phyloP scores from a whole-genome alignment of 169 alveolate species.

The Perkinsus marinus region DNA sequence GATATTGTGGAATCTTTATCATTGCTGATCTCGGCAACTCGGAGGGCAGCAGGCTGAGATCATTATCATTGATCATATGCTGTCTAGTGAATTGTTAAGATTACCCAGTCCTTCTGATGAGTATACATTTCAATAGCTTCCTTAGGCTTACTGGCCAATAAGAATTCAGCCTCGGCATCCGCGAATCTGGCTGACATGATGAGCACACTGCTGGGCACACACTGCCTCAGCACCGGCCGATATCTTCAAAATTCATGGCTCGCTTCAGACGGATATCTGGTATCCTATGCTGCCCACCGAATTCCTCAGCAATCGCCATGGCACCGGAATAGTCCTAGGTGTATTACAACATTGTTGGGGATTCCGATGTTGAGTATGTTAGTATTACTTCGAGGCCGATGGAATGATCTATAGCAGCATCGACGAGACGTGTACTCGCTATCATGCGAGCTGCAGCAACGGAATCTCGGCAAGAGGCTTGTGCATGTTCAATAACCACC shows the following conservation, averaged over 20 bases:
- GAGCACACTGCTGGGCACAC: background rate
- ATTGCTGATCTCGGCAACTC: background rate
- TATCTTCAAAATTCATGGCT: constrained; percentile 71
- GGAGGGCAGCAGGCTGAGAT: background rate
- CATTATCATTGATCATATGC: background rate
- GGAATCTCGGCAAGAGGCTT: constrained; percentile 41
- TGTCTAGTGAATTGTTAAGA: background rate
- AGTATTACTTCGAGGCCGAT: background rate
- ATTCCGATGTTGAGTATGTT: no score
- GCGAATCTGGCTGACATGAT: constrained; percentile 13
- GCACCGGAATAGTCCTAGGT: background rate
- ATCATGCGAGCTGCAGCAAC: constrained; percentile 43
- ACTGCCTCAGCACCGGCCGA: constrained; percentile 29
- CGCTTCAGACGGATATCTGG: constrained; percentile 70
- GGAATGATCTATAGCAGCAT: background rate
- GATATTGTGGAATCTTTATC: background rate
- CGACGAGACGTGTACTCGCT: background rate
- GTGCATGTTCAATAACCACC: constrained; percentile 71
- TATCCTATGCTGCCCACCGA: constrained; percentile 60
- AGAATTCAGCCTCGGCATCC: constrained; percentile 77
- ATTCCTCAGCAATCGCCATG: constrained; percentile 7
- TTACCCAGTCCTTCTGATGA: constrained; percentile 69
- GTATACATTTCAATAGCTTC: constrained; percentile 84
- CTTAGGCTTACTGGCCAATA: constrained; percentile 67
- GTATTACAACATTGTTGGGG: no score